Percentiles rank a stretch among this genome's conserved stretches.
These are phyloP conservation scores for Nyssa sinensis DNA, from an alignment of 148 eudicot genomes.

Conservation along the genomic window DNA sequence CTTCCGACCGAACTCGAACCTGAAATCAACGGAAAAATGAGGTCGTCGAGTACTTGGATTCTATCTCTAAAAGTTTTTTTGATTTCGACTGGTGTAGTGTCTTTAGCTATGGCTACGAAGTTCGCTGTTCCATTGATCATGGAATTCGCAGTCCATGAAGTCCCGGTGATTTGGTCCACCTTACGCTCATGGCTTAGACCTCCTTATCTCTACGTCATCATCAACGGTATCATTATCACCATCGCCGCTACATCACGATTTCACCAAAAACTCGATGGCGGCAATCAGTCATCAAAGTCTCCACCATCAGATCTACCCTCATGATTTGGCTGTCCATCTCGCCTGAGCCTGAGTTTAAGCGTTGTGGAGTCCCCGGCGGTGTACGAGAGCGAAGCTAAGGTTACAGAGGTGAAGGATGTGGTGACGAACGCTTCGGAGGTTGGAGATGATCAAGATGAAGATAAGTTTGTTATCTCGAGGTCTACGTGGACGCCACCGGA, in stretches of 20 bases:
- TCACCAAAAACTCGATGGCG: constrained; percentile 22
- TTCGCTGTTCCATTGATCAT: constrained; percentile 32
- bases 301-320: constrained; percentile 7
- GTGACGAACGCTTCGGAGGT: not conserved
- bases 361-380: not conserved
- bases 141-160: not conserved
- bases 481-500: constrained; percentile 29
- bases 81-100: constrained; percentile 44
- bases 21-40: constrained; percentile 21
- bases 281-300: not conserved
- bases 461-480: constrained; percentile 18
- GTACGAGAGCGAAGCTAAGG: not conserved
- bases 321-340: not conserved
- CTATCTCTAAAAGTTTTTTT: constrained; percentile 39
- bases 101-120: constrained; percentile 32
- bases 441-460: not conserved
- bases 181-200: constrained; percentile 53
- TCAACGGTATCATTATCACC: constrained; percentile 73
- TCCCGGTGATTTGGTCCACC: constrained; percentile 45
- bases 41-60: constrained; percentile 12
- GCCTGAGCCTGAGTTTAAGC: not conserved
- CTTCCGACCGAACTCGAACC: not conserved
- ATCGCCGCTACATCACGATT: constrained; percentile 64
- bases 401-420: not conserved
- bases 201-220: constrained; percentile 72